phyloP scores from a whole-genome alignment of 73 alveolate species.

The Paramecium primaurelia region DNA sequence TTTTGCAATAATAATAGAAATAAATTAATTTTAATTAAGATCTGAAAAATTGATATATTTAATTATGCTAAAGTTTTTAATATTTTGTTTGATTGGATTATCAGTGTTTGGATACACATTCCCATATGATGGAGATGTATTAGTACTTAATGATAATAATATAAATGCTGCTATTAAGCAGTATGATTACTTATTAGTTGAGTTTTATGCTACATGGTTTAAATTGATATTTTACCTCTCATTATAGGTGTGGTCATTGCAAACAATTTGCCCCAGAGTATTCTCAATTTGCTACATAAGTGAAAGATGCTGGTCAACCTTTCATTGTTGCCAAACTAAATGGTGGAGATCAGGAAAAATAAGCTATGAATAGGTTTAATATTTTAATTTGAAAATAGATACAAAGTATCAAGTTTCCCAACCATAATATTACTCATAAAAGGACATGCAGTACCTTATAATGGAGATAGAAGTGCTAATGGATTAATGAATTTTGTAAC shows the following conservation, averaged over 20 bases:
- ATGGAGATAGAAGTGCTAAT: slow-evolving; percentile 27
- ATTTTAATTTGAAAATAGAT: neutral
- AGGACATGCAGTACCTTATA: slow-evolving; percentile 41
- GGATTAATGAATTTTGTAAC: slow-evolving; percentile 1
- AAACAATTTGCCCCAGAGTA: slow-evolving; percentile 43
- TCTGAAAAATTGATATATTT: neutral
- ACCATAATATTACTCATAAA: neutral
- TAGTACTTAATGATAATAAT: slow-evolving; percentile 24
- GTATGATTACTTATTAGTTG: slow-evolving; percentile 21
- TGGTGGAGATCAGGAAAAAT: slow-evolving; percentile 18
- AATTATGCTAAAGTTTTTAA: neutral
- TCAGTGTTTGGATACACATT: neutral
- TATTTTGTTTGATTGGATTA: neutral
- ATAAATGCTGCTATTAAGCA: slow-evolving; percentile 39
- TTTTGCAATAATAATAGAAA: neutral
- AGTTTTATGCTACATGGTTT: slow-evolving; percentile 31
- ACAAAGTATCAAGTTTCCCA: slow-evolving; percentile 29
- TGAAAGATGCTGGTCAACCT: neutral
- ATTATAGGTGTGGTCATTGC: slow-evolving; percentile 54
- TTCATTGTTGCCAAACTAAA: slow-evolving; percentile 25
- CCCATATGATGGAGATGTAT: slow-evolving; percentile 45
- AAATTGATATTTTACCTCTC: neutral
- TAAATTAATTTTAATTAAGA: neutral
- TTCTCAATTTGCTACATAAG: slow-evolving; percentile 25
- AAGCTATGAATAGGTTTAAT: neutral